Base-by-base conservation (phyloP, 371 early-diverging fungal species). In the Mortierella sp. region DNA sequence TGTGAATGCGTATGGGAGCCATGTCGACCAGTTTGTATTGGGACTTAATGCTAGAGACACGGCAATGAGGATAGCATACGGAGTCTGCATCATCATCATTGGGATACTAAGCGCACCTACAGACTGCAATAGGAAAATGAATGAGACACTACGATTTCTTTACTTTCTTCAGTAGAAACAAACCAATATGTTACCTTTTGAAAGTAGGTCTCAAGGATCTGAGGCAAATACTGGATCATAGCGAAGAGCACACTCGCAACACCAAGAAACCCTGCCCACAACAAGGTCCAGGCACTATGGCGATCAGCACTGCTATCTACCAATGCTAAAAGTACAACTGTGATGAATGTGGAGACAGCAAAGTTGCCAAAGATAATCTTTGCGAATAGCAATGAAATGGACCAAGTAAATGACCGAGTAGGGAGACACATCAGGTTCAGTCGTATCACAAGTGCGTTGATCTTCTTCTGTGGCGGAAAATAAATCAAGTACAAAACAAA, bases 41-140 rank as follows among this genome's bases (percentile, higher is more conserved):
- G 94, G 94, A 31, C 94, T 89, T 17, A 90, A 84, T 10, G 89
- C 86, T 35, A 98, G 84, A 0, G 96, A 93, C 75, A 94, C 92
- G 0, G 92, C 94, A 85, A 98, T 91, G 35, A 96, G 72, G 42
- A 87, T 88, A 1, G 91, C 79, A 6, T 86, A 96, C 19, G 97
- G 96, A 29, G 93, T 92, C 83, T 97, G 97, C 75, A 98, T 89
- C 67, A 92, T 65, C 95, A 98, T 93, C 93, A 93, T 95, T 0
- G 96, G 94, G 43, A 97, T 94, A 83, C 95, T 94, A 37, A 98
- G 84, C 0, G 97, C 96, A 8, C 98, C 98, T 10, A 94, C 94
- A 10, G 84, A 76, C 87, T 77, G 23, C 10, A 23, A 34, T 37
- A 55, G 5, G 43, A 53, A 32, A 5, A 57, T 8, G 23, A 45